Evolutionary conservation across 1,139 yeast genomes (phyloP).

Genomic region (Wickerhamiella pararugosa): DNA sequence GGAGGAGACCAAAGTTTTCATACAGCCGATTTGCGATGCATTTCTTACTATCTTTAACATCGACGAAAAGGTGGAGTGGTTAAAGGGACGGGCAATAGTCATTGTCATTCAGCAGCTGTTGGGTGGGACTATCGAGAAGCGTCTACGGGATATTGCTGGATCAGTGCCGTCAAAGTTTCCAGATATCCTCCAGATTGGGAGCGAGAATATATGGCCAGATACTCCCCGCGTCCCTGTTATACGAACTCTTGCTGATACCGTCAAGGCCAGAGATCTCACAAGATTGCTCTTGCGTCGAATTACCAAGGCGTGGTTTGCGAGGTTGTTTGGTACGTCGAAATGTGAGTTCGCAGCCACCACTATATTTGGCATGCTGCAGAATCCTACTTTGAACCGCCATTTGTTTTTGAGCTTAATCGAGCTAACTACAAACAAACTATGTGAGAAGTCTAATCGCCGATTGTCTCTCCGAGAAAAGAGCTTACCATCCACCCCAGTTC

Average conservation of each 20-base stretch:
- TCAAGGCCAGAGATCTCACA: constrained; percentile 44
- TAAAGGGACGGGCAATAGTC: constrained; percentile 70
- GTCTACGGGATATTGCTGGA: constrained; percentile 37
- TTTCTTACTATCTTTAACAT: constrained; percentile 57
- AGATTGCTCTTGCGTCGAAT: constrained; percentile 39
- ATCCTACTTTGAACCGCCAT: constrained; percentile 53
- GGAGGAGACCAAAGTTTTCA: constrained; percentile 29
- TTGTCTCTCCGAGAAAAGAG: background rate
- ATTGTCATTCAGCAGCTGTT: constrained; percentile 71
- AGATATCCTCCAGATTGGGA: constrained; percentile 31
- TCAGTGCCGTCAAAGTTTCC: constrained; percentile 34
- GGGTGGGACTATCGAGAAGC: constrained; percentile 78
- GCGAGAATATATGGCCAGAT: constrained; percentile 45
- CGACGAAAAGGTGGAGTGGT: constrained; percentile 51
- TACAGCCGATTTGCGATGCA: constrained; percentile 70
- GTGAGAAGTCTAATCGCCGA: background rate
- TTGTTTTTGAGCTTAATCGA: constrained; percentile 19
- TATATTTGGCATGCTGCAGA: constrained; percentile 57
- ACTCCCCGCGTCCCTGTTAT: constrained; percentile 16
- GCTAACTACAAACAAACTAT: constrained; percentile 1
- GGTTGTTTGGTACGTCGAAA: constrained; percentile 54
- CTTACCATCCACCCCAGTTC: background rate
- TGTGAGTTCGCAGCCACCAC: constrained; percentile 47
- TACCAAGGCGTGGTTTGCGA: constrained; percentile 52
- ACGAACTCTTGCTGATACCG: constrained; percentile 39